A percentile compares a stretch with the other conserved stretches of the same genome.
Evolutionary conservation across 495 filamentous ascomycete species (phyloP).

Genomic region (Elasticomyces elasticus): DNA sequence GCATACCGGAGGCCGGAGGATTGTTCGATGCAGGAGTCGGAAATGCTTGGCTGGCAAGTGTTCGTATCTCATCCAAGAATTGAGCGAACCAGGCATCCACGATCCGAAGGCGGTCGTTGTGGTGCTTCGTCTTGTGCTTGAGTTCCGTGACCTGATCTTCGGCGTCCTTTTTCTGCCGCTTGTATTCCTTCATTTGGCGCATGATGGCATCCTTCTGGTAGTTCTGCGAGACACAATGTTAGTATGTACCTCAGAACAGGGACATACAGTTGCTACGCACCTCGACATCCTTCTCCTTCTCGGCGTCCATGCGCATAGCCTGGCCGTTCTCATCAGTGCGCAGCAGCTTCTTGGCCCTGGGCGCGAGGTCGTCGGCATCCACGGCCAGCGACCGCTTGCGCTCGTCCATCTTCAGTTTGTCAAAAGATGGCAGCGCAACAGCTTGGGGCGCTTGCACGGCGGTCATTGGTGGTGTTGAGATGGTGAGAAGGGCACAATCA

Average conservation of each 20-base stretch:
- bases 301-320: conserved; percentile 22
- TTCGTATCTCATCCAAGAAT: conserved; percentile 77
- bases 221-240: conserved; percentile 43
- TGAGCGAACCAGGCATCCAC: conserved; percentile 84
- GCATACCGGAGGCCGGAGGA: conserved; percentile 14
- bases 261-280: conserved; percentile 43
- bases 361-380: conserved; percentile 63
- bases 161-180: conserved; percentile 69
- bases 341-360: conserved; percentile 76
- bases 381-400: conserved; percentile 77
- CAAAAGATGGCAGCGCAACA: conserved; percentile 53
- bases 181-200: conserved; percentile 95
- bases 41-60: conserved; percentile 43
- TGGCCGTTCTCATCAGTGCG: conserved; percentile 26
- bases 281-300: conserved; percentile 63
- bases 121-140: conserved; percentile 60
- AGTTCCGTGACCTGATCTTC: conserved; percentile 68
- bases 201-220: conserved; percentile 97
- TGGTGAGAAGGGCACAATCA: not conserved
- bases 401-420: conserved; percentile 88
- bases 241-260: not conserved
- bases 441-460: conserved; percentile 61
- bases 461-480: conserved; percentile 50
- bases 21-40: conserved; percentile 11
- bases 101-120: conserved; percentile 84